Evolutionary conservation across 2,329 filamentous ascomycete genomes (phyloP).

Genomic region (Dryadomyces quercivorus): DNA sequence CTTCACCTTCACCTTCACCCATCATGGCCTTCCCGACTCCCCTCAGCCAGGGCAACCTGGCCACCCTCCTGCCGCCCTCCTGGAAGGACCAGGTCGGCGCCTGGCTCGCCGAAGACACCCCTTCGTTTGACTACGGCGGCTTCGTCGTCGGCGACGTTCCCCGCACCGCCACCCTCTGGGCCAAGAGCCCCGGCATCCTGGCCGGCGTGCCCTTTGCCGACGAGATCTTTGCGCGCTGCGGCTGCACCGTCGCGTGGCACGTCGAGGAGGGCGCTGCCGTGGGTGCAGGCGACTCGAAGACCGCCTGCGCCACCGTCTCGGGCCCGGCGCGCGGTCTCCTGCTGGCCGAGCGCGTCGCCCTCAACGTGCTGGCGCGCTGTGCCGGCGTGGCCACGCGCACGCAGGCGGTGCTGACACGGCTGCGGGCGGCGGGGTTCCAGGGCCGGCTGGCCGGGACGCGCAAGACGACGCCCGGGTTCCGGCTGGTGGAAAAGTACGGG

Average conservation of each 20-base stretch:
- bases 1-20: not conserved
- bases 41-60: slow-evolving; percentile 26
- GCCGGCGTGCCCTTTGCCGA: slow-evolving; percentile 92
- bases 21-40: not conserved
- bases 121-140: slow-evolving; percentile 91
- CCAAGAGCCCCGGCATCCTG: slow-evolving; percentile 64
- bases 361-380: slow-evolving; percentile 84
- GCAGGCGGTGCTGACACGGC: slow-evolving; percentile 37
- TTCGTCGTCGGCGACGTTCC: slow-evolving; percentile 76
- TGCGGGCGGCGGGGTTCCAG: slow-evolving; percentile 57
- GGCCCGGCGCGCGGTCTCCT: slow-evolving; percentile 72
- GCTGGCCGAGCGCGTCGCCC: slow-evolving; percentile 83
- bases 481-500: slow-evolving; percentile 94
- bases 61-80: slow-evolving; percentile 68
- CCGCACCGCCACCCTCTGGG: slow-evolving; percentile 54
- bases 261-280: slow-evolving; percentile 61
- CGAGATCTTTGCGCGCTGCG: slow-evolving; percentile 82
- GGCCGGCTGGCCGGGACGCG: slow-evolving; percentile 86
- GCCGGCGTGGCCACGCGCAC: slow-evolving; percentile 76
- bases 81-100: slow-evolving; percentile 70
- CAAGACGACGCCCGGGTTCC: slow-evolving; percentile 94
- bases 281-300: slow-evolving; percentile 23
- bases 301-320: slow-evolving; percentile 64
- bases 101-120: slow-evolving; percentile 95
- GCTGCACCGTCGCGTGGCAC: slow-evolving; percentile 87